Percentiles rank a stretch among this genome's conserved stretches.
phyloP scores from a whole-genome alignment of 129 eudicot genomes.

The Centrapalus pauciflorus region DNA sequence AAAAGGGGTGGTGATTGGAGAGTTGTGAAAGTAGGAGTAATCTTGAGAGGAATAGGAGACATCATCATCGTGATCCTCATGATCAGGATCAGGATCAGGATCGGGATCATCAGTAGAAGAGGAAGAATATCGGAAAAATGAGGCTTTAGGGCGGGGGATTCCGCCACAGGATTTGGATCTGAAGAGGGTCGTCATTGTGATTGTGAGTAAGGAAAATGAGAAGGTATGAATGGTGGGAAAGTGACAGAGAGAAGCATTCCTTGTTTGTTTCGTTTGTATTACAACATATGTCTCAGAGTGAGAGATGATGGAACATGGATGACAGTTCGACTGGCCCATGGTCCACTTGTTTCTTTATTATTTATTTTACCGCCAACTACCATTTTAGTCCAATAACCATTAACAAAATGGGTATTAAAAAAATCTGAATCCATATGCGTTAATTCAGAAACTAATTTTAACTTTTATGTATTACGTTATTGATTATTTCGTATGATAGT shows the following conservation, averaged over 20 bases:
- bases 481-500: no score
- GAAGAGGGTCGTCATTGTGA: constrained; percentile 28
- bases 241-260: constrained; percentile 6
- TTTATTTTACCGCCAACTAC: no score
- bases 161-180: constrained; percentile 37
- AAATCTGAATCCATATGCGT: no score
- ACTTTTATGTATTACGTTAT: no score
- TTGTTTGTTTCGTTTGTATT: constrained; percentile 10
- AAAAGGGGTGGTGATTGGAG: constrained; percentile 52
- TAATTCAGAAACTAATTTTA: no score
- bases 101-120: constrained; percentile 1
- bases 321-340: constrained; percentile 14
- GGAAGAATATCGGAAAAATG: constrained; percentile 24
- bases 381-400: no score
- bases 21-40: constrained; percentile 10
- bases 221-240: background rate
- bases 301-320: background rate
- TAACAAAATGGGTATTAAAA: no score
- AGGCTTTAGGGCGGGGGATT: constrained; percentile 26
- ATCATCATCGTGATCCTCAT: constrained; percentile 32
- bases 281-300: background rate
- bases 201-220: background rate
- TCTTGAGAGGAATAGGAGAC: constrained; percentile 31
- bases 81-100: background rate
- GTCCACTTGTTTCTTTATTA: constrained; percentile 1